A percentile compares a stretch with the other conserved stretches of the same genome.
These are phyloP conservation scores for Pseudonitzschia pungens DNA, from an alignment of 108 stramenopile genomes.

Conservation along the genomic window DNA sequence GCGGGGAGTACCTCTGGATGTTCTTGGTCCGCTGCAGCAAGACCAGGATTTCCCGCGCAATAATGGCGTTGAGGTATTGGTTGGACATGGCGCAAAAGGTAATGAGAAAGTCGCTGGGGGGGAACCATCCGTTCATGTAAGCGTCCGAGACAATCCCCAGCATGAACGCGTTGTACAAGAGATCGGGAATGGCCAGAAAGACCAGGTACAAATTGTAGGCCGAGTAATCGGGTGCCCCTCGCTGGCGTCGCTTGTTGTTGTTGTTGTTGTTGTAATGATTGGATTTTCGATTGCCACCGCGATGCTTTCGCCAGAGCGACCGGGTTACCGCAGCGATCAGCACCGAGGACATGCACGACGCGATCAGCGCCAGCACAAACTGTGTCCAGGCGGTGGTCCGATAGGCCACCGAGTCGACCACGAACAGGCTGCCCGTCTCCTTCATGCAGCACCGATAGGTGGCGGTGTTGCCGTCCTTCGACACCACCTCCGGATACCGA, in stretches of 20 bases:
- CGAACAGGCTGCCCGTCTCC: neutral
- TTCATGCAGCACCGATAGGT: neutral
- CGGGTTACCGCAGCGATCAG: neutral
- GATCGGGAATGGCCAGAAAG: conserved; percentile 10
- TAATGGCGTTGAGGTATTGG: conserved; percentile 1
- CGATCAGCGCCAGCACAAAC: conserved; percentile 1
- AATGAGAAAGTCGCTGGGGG: neutral
- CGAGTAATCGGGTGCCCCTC: neutral
- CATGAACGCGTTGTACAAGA: conserved; percentile 4
- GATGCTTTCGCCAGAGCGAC: neutral
- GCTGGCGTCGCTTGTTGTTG: neutral
- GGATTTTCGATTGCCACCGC: neutral
- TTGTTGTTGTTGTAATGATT: neutral
- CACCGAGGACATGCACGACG: neutral
- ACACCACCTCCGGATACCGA: neutral
- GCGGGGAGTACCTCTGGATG: neutral
- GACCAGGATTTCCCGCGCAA: conserved; percentile 7
- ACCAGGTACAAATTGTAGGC: conserved; percentile 12
- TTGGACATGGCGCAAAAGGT: neutral
- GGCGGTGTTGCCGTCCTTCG: neutral
- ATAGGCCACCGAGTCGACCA: neutral
- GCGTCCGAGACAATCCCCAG: neutral
- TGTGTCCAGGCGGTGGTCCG: conserved; percentile 1
- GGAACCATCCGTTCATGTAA: conserved; percentile 6
- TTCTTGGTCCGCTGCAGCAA: conserved; percentile 7